Conservation (phyloP, 1,284 basidiomycete genomes). For the Marasmius fiardii region DNA sequence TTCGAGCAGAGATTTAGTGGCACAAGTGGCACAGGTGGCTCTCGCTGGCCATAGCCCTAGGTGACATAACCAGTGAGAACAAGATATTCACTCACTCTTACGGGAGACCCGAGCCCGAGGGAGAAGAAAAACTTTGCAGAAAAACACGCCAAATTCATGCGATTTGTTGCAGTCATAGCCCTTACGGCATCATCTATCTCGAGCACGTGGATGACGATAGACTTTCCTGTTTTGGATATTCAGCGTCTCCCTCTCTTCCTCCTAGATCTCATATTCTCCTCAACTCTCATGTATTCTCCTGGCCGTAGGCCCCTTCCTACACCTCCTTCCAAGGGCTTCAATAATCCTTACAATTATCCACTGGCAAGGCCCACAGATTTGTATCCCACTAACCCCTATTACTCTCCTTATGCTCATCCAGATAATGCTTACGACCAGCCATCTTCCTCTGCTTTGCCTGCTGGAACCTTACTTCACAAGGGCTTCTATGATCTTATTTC, state of each 20-base stretch:
- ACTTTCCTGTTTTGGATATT: no score
- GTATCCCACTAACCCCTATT: conserved; percentile 44
- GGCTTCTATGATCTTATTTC: conserved; percentile 86
- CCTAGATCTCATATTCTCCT: neutral
- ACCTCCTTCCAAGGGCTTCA: conserved; percentile 29
- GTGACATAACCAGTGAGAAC: no score
- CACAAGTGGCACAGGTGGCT: no score
- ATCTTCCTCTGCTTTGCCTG: conserved; percentile 47
- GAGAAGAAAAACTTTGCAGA: no score
- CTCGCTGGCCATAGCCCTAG: no score
- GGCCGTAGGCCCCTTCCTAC: conserved; percentile 40
- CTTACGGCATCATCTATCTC: no score
- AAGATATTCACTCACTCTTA: no score
- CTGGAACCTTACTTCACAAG: conserved; percentile 73
- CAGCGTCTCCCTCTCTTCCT: neutral
- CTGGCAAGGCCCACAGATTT: conserved; percentile 29
- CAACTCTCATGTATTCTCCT: neutral
- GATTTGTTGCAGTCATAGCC: no score
- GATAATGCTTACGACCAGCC: conserved; percentile 37
- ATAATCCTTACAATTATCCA: conserved; percentile 21
- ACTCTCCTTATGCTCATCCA: conserved; percentile 41
- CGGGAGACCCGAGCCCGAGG: no score
- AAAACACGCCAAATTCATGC: no score
- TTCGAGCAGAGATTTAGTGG: no score
- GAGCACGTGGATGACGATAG: no score